Evolutionary conservation across 2,329 filamentous ascomycete genomes (phyloP).

Genomic region (Aspergillus flavus): DNA sequence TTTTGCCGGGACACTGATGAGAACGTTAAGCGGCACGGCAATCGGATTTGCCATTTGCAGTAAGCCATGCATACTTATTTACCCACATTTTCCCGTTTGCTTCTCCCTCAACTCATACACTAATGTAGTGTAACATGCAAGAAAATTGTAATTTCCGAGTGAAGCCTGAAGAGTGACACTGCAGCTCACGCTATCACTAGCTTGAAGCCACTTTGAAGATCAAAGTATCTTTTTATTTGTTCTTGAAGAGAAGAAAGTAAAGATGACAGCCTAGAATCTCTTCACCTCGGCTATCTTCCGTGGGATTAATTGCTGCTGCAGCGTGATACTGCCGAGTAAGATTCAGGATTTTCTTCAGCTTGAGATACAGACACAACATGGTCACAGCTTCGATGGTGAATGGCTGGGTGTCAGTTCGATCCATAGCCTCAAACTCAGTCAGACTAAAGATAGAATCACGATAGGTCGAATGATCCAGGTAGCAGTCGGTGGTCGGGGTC

Average conservation of each 20-base stretch:
- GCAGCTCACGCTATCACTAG: not conserved
- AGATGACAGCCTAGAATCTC: not conserved
- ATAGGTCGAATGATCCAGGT: not conserved
- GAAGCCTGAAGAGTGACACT: not conserved
- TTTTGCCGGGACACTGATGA: not conserved
- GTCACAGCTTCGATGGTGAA: not conserved
- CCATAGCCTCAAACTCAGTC: not conserved
- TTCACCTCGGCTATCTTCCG: not conserved
- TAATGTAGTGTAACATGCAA: not conserved
- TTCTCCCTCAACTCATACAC: not conserved
- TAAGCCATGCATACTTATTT: not conserved
- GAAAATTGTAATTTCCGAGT: not conserved
- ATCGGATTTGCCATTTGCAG: not conserved
- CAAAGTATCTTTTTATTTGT: not conserved
- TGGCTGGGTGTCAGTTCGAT: not conserved
- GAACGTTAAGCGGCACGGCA: not conserved
- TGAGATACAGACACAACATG: not conserved
- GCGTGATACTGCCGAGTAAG: not conserved
- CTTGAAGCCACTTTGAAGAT: not conserved
- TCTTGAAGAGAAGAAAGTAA: not conserved
- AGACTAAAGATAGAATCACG: not conserved
- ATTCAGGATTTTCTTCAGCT: not conserved
- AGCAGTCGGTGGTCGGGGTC: not conserved
- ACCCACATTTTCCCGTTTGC: accelerated
- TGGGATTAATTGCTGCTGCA: not conserved